Evolutionary conservation across 306 rosid genomes (phyloP).

Genomic region (Calophaca sinica): DNA sequence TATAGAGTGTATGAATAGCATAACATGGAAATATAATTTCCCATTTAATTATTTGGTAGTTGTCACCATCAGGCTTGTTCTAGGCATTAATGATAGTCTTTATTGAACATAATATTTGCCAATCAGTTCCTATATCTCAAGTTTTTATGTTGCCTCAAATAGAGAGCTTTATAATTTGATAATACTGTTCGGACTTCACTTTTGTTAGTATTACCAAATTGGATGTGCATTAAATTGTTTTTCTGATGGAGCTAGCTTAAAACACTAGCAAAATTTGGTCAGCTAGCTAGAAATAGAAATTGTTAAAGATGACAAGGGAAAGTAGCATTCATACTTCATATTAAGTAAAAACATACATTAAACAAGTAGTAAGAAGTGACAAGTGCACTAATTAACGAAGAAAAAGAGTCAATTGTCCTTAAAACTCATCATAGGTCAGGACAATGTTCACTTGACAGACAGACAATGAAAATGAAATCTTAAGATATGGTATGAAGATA

Average conservation of each 20-base stretch:
- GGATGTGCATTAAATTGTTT: background rate
- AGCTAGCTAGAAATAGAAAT: background rate
- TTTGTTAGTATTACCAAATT: background rate
- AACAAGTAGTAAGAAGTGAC: slow-evolving; percentile 46
- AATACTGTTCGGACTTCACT: background rate
- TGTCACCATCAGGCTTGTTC: background rate
- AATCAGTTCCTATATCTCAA: too few relatives aligned
- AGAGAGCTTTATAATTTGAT: background rate
- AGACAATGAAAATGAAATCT: slow-evolving; percentile 48
- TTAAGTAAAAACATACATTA: slow-evolving; percentile 45
- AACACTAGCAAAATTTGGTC: background rate
- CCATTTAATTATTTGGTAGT: background rate
- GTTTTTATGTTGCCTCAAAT: background rate
- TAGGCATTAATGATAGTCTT: background rate
- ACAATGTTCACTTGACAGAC: slow-evolving; percentile 46
- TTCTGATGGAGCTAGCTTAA: background rate
- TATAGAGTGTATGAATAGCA: too few relatives aligned
- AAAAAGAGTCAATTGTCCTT: slow-evolving; percentile 48
- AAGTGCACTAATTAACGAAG: slow-evolving; percentile 39
- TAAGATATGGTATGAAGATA: slow-evolving; percentile 25
- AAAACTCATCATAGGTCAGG: slow-evolving; percentile 50
- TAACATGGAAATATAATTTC: background rate
- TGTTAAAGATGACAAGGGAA: slow-evolving; percentile 41
- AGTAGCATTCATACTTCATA: slow-evolving; percentile 46
- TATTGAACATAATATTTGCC: background rate